A percentile compares a stretch with the other conserved stretches of the same genome.
phyloP scores from a whole-genome alignment of 2,329 filamentous ascomycete species.

The Arthrobotrys megalospora region DNA sequence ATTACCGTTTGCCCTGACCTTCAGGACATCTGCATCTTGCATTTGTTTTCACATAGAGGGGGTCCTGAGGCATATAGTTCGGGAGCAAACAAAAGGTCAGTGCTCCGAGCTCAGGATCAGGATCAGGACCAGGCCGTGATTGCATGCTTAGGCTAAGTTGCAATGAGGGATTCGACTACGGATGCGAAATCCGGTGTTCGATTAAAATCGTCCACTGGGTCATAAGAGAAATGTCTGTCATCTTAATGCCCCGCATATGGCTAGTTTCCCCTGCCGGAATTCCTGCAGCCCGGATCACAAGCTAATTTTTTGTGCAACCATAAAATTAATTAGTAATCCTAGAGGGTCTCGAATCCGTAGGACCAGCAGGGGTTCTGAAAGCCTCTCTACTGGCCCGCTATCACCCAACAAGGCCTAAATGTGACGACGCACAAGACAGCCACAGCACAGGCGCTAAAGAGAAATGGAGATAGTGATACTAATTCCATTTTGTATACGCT shows the following conservation, averaged over 20 bases:
- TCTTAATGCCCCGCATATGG: background rate
- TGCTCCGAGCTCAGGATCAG: no score
- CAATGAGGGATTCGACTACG: no score
- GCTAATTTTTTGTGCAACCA: background rate
- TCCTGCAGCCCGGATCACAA: background rate
- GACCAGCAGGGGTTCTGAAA: background rate
- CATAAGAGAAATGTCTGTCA: background rate
- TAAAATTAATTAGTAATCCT: background rate
- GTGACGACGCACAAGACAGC: constrained; percentile 9
- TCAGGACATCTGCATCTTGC: no score
- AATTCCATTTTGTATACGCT: constrained; percentile 13
- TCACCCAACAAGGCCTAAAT: constrained; percentile 1
- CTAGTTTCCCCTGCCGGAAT: background rate
- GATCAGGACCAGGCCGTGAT: no score
- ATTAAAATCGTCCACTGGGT: background rate
- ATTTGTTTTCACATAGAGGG: no score
- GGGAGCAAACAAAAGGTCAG: no score
- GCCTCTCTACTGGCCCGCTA: background rate
- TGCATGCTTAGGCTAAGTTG: no score
- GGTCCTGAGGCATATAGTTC: no score
- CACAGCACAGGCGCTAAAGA: background rate
- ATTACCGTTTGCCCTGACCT: background rate
- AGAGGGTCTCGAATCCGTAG: background rate
- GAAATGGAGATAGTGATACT: constrained; percentile 1
- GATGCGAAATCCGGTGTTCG: no score